Conservation (phyloP, 768 basidiomycete species). For the Leccinellum luteum region DNA sequence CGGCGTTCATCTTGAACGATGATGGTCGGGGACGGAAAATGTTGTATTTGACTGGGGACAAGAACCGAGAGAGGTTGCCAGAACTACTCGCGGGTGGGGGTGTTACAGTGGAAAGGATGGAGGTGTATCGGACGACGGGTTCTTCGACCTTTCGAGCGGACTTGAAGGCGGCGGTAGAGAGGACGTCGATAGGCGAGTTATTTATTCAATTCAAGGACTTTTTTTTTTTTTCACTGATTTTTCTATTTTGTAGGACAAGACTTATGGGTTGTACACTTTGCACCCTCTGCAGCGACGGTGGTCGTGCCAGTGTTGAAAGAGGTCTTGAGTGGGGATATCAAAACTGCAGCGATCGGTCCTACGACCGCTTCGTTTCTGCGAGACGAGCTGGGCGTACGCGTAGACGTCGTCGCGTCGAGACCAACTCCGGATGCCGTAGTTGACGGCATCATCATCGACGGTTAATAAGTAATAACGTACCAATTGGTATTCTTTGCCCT, state of each 20-base stretch:
- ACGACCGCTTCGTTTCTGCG: constrained; percentile 56
- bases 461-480: constrained; percentile 1
- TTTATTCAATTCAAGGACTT: neutral
- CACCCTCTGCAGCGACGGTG: constrained; percentile 66
- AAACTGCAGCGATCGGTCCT: constrained; percentile 64
- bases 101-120: constrained; percentile 46
- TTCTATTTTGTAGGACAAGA: neutral
- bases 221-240: neutral
- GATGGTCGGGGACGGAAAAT: constrained; percentile 29
- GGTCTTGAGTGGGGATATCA: constrained; percentile 36
- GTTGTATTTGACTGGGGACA: constrained; percentile 84
- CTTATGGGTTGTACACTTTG: constrained; percentile 78
- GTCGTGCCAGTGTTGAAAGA: constrained; percentile 49
- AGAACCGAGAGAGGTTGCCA: constrained; percentile 70
- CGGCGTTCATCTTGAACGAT: constrained; percentile 51
- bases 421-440: constrained; percentile 56
- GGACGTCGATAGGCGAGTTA: constrained; percentile 24
- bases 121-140: constrained; percentile 70
- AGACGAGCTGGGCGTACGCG: constrained; percentile 43
- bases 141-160: constrained; percentile 49
- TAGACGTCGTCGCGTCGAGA: constrained; percentile 53
- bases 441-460: constrained; percentile 26
- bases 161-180: constrained; percentile 35
- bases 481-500: constrained; percentile 4
- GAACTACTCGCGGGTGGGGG: constrained; percentile 45